These are phyloP conservation scores for Penicillium paxilli DNA, from an alignment of 495 filamentous ascomycete species.

Conservation along the genomic window DNA sequence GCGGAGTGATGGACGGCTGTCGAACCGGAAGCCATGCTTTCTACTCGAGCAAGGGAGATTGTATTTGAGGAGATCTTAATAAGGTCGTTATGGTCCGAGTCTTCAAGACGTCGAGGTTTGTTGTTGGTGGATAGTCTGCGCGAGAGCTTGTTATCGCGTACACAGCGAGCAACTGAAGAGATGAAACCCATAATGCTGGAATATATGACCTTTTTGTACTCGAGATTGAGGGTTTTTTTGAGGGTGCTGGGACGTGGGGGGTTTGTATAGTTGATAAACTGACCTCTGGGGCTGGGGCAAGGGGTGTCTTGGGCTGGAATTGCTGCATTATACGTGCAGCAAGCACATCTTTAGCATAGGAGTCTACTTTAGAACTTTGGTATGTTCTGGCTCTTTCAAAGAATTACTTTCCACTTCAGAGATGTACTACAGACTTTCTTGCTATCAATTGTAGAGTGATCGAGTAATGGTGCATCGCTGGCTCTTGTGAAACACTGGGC, in stretches of 20 bases:
- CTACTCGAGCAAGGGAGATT: slow-evolving; percentile 9
- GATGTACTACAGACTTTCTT: not conserved
- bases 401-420: not conserved
- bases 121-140: slow-evolving; percentile 13
- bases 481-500: slow-evolving; percentile 4
- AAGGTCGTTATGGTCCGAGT: slow-evolving; percentile 27
- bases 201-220: not conserved
- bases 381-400: not conserved
- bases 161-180: slow-evolving; percentile 13
- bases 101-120: slow-evolving; percentile 15
- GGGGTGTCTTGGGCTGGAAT: slow-evolving; percentile 7
- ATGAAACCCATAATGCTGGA: slow-evolving; percentile 25
- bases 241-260: slow-evolving; percentile 3
- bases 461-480: not conserved
- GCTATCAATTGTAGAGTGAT: not conserved
- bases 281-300: slow-evolving; percentile 12
- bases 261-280: slow-evolving; percentile 14
- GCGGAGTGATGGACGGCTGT: slow-evolving; percentile 15
- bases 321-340: slow-evolving; percentile 9
- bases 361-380: not conserved
- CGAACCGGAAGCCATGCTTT: slow-evolving; percentile 16
- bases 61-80: slow-evolving; percentile 18
- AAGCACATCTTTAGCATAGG: not conserved
- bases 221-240: not conserved
- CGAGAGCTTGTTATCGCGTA: slow-evolving; percentile 19